Evolutionary conservation across 192 early-diverging fungal species (phyloP).

Genomic region (Coemansia sp.): DNA sequence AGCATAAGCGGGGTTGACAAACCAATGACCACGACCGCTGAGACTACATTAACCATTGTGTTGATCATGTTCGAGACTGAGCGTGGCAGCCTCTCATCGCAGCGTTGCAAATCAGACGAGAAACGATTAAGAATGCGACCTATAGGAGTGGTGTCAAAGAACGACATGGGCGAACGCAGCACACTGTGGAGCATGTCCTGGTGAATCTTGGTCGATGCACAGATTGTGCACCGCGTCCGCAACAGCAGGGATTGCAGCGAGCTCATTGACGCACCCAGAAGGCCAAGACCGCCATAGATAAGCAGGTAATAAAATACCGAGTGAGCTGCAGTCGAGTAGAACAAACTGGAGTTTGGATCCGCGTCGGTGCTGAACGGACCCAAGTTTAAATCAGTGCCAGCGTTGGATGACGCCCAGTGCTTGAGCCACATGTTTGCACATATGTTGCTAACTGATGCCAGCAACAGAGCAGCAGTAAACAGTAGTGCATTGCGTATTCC

Average conservation of each 20-base stretch:
- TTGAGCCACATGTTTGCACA: slow-evolving; percentile 7
- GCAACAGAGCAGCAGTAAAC: neutral
- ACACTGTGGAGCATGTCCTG: slow-evolving; percentile 6
- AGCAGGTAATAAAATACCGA: neutral
- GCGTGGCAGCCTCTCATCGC: neutral
- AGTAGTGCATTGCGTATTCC: neutral
- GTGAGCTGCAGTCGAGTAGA: neutral
- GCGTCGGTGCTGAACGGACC: neutral
- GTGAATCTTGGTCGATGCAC: slow-evolving; percentile 1
- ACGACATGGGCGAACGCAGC: slow-evolving; percentile 14
- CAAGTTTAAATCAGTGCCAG: neutral
- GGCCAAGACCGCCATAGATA: slow-evolving; percentile 7
- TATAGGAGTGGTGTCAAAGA: slow-evolving; percentile 8
- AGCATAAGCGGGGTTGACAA: slow-evolving; percentile 5
- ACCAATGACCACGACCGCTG: slow-evolving; percentile 3
- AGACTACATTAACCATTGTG: neutral
- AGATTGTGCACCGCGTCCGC: neutral
- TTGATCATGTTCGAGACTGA: too few species aligned
- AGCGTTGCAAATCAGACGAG: neutral
- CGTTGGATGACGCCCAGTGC: slow-evolving; percentile 12
- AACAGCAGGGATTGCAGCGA: neutral
- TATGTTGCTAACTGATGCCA: neutral
- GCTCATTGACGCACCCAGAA: neutral
- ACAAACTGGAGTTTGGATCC: too few species aligned
- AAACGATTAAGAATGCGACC: slow-evolving; percentile 10